Conservation (phyloP, 331 rosid species). For the Malus hybrid region DNA sequence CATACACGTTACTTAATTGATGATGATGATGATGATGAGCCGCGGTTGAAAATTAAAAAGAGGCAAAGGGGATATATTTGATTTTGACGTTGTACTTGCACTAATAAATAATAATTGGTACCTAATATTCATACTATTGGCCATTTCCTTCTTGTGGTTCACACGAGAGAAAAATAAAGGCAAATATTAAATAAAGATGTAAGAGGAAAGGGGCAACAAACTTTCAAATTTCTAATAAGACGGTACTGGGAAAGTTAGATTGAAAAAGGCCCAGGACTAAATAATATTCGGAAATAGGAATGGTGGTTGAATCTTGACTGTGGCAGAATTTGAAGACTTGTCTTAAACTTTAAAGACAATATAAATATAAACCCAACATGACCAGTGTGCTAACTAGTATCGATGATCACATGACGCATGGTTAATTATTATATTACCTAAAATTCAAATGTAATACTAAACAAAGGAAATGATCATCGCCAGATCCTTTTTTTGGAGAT, state of each 20-base stretch:
- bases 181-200: not conserved
- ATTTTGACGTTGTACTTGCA: not conserved
- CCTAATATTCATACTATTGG: not conserved
- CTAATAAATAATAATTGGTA: too few relatives aligned
- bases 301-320: not conserved
- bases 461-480: too few relatives aligned
- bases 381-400: not conserved
- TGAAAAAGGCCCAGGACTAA: not conserved
- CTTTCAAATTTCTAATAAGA: not conserved
- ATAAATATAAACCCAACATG: not conserved
- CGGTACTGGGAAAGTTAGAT: constrained; percentile 16
- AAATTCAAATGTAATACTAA: too few relatives aligned
- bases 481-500: accelerated
- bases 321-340: not conserved
- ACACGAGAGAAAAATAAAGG: not conserved
- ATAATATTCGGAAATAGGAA: not conserved
- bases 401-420: not conserved
- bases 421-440: not conserved
- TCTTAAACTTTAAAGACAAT: not conserved
- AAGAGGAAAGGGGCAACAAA: not conserved
- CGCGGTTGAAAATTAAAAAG: too few relatives aligned
- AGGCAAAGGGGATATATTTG: not conserved
- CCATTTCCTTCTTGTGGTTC: not conserved
- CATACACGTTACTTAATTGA: not conserved
- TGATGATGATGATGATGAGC: not conserved